A percentile compares a stretch with the other conserved stretches of the same genome.
Conservation (phyloP, 345 rosid genomes). For the Eucalyptus fibrosa region DNA sequence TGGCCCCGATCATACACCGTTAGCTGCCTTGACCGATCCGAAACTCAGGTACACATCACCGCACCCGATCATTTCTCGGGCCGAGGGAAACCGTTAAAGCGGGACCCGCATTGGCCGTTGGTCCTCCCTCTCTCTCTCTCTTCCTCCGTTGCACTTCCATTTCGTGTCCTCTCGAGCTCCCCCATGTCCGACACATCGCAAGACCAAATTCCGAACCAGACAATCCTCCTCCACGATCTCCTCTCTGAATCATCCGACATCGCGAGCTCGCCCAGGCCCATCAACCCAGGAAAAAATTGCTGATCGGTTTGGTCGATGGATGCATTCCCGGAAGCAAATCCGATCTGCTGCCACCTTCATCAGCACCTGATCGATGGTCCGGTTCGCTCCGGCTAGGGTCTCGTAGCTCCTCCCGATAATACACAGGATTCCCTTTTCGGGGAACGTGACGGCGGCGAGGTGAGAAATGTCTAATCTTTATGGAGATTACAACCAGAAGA, state of each 20-base stretch:
- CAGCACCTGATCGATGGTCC: background rate
- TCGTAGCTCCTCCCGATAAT: background rate
- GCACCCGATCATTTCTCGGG: background rate
- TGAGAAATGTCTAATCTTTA: slow-evolving; percentile 44
- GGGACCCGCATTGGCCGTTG: slow-evolving; percentile 51
- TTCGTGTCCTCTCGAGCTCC: background rate
- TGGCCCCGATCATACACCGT: background rate
- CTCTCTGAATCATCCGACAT: background rate
- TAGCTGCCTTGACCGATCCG: background rate
- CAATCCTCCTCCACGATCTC: background rate
- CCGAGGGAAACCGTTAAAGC: slow-evolving; percentile 8
- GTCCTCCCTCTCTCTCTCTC: slow-evolving; percentile 4
- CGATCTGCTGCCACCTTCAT: background rate
- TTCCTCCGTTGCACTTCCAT: background rate
- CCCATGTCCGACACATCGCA: background rate
- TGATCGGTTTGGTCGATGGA: background rate
- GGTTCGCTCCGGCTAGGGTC: background rate
- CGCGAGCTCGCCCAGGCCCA: background rate
- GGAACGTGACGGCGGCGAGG: background rate
- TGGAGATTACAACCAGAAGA: slow-evolving; percentile 73
- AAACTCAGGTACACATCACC: background rate
- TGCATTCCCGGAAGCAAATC: background rate
- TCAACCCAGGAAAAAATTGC: background rate
- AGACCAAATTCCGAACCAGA: background rate
- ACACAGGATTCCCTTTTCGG: background rate